These are phyloP conservation scores for Stemphylium lycopersici DNA, from an alignment of 2,329 filamentous ascomycete genomes.

Conservation along the genomic window DNA sequence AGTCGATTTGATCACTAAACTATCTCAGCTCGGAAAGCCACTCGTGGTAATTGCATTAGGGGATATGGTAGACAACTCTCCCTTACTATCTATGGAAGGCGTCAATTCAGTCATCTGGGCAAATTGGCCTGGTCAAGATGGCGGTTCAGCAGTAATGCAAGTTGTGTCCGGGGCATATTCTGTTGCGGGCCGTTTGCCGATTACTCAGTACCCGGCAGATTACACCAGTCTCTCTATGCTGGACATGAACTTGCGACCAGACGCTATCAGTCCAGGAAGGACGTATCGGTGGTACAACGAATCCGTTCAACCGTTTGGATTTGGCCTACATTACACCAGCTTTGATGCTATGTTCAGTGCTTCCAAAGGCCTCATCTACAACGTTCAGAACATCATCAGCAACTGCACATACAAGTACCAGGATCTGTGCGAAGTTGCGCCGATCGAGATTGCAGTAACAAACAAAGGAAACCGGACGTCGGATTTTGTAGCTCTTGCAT, in stretches of 20 bases:
- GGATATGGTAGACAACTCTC: constrained; percentile 59
- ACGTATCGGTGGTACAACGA: constrained; percentile 66
- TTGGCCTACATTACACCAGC: constrained; percentile 64
- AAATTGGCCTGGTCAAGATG: constrained; percentile 66
- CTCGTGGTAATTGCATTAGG: constrained; percentile 61
- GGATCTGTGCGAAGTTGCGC: constrained; percentile 49
- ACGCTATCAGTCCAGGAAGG: constrained; percentile 55
- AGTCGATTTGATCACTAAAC: constrained; percentile 57
- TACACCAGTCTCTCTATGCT: constrained; percentile 61
- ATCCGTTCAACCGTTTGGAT: constrained; percentile 61
- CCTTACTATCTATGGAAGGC: constrained; percentile 55
- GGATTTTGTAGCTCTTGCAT: constrained; percentile 61
- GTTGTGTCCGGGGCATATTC: constrained; percentile 58
- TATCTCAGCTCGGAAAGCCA: constrained; percentile 57
- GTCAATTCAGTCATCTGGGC: constrained; percentile 63
- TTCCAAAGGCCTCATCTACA: constrained; percentile 7
- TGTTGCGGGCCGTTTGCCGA: constrained; percentile 61
- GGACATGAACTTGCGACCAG: constrained; percentile 62
- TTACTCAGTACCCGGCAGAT: constrained; percentile 62
- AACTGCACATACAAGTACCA: constrained; percentile 39
- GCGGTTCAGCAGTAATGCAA: constrained; percentile 62
- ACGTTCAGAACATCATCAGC: constrained; percentile 48
- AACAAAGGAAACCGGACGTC: constrained; percentile 57
- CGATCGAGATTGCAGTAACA: constrained; percentile 49
- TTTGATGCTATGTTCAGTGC: constrained; percentile 46